phyloP scores from a whole-genome alignment of 805 yeast species.

The Priceomyces medius region DNA sequence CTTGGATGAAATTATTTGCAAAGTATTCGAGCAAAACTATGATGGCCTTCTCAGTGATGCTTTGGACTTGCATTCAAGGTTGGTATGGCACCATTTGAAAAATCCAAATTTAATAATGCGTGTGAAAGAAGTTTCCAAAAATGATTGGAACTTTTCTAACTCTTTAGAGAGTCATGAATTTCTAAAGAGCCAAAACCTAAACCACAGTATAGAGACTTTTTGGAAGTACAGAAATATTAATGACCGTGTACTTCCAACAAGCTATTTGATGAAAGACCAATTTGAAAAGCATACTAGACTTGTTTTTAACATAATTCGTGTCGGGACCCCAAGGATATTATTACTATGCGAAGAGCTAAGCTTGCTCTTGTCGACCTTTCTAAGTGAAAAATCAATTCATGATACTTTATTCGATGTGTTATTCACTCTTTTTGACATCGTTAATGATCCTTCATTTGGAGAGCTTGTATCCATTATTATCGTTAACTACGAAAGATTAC shows the following conservation, averaged over 20 bases:
- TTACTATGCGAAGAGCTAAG: background rate
- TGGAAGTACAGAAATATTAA: slow-evolving; percentile 1
- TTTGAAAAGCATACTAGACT: background rate
- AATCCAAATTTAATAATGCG: slow-evolving; percentile 2
- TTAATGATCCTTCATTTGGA: background rate
- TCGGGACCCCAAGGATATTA: background rate
- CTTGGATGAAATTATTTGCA: slow-evolving; percentile 5
- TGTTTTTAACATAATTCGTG: background rate
- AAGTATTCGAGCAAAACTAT: background rate
- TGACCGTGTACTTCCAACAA: background rate
- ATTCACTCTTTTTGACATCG: background rate
- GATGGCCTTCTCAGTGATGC: slow-evolving; percentile 3
- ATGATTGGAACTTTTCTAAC: background rate
- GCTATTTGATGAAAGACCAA: background rate
- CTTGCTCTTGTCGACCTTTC: background rate
- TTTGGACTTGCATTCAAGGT: slow-evolving; percentile 6
- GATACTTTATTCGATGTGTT: slow-evolving; percentile 1
- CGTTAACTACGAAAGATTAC: background rate
- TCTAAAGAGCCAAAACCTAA: background rate
- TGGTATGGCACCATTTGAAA: slow-evolving; percentile 11
- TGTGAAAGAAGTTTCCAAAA: slow-evolving; percentile 2
- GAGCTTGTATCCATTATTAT: slow-evolving; percentile 1
- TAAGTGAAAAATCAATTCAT: background rate
- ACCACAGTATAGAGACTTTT: slow-evolving; percentile 1
- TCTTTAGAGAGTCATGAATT: background rate